These are phyloP conservation scores for Aureobasidium uvarum DNA, from an alignment of 2,329 filamentous ascomycete genomes.

Conservation along the genomic window DNA sequence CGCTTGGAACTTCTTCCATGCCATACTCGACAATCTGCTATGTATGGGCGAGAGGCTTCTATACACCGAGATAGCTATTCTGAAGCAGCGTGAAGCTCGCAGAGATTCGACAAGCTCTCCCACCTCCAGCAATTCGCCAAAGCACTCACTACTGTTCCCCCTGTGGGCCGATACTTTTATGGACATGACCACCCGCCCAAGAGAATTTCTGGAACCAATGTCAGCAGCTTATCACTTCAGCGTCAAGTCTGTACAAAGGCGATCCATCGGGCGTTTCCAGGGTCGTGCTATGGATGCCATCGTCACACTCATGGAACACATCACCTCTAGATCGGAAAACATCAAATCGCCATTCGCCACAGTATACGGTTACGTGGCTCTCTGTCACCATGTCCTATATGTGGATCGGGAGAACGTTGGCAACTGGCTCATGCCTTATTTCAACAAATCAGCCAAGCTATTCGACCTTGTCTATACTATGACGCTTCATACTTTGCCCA, in stretches of 20 bases:
- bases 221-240: neutral
- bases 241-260: neutral
- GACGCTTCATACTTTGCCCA: neutral
- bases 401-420: neutral
- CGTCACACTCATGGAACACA: neutral
- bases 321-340: neutral
- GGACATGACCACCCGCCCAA: neutral
- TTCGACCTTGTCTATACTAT: neutral
- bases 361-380: neutral
- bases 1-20: neutral
- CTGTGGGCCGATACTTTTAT: neutral
- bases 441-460: neutral
- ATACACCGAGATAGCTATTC: neutral
- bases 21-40: neutral
- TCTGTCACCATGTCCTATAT: neutral
- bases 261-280: neutral
- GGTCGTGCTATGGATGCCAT: slow-evolving; percentile 2
- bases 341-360: slow-evolving; percentile 2
- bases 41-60: slow-evolving; percentile 9
- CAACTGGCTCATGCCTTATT: neutral
- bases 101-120: slow-evolving; percentile 23
- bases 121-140: neutral
- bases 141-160: neutral
- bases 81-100: slow-evolving; percentile 13
- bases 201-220: neutral